phyloP scores from a whole-genome alignment of 805 yeast genomes.

The Tetrapisispora arboricola region DNA sequence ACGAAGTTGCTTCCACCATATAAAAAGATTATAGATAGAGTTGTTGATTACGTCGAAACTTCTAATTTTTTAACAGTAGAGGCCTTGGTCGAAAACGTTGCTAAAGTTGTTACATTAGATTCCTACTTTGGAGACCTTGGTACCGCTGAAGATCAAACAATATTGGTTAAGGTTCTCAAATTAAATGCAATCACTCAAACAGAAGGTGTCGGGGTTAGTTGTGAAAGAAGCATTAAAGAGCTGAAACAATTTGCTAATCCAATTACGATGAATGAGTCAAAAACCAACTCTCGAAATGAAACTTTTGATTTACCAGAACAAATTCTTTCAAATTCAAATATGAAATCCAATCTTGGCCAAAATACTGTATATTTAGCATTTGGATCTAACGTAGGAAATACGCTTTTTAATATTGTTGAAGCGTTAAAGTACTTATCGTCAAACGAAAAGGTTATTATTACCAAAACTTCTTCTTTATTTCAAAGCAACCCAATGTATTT shows the following conservation, averaged over 20 bases:
- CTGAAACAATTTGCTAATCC: conserved; percentile 17
- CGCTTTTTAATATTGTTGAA: conserved; percentile 44
- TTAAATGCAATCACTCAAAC: conserved; percentile 84
- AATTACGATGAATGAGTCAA: background rate
- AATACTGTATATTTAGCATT: conserved; percentile 45
- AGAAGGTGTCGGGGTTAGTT: conserved; percentile 82
- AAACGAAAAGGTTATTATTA: conserved; percentile 36
- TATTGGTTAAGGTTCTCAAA: conserved; percentile 61
- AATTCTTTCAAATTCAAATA: conserved; percentile 17
- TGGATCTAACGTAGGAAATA: conserved; percentile 81
- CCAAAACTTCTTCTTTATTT: conserved; percentile 66
- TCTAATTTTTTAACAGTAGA: conserved; percentile 88
- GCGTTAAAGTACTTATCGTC: conserved; percentile 39
- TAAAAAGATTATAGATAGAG: conserved; percentile 38
- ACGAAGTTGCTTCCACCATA: conserved; percentile 9
- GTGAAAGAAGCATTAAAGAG: conserved; percentile 38
- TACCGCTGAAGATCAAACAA: conserved; percentile 11
- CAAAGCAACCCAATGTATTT: conserved; percentile 90
- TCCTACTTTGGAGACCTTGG: conserved; percentile 32
- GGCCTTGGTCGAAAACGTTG: conserved; percentile 69
- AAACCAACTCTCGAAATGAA: conserved; percentile 1
- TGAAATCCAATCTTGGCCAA: conserved; percentile 24
- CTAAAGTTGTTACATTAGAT: conserved; percentile 43
- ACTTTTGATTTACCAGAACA: conserved; percentile 28
- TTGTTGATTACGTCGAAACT: conserved; percentile 55